phyloP scores from a whole-genome alignment of 345 rosid species.

The Syzygium oleosum region DNA sequence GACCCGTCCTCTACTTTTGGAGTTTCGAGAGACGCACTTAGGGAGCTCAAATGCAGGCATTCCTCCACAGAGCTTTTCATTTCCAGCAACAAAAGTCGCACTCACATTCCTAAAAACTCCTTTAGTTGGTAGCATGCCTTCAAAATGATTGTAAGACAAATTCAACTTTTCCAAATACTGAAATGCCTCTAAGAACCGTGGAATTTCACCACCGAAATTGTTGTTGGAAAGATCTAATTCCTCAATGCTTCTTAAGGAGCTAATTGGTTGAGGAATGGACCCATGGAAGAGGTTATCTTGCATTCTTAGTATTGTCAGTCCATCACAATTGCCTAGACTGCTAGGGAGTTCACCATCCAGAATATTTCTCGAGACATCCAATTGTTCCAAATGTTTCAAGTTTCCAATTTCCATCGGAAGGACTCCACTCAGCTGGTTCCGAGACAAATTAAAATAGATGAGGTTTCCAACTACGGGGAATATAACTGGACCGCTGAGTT shows the following conservation, averaged over 20 bases:
- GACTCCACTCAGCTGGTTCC: constrained; percentile 3
- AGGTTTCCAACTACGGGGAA: background rate
- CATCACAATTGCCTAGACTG: background rate
- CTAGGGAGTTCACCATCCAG: background rate
- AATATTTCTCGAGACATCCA: background rate
- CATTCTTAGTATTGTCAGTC: background rate
- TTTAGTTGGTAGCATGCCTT: background rate
- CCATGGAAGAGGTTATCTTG: background rate
- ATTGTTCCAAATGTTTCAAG: background rate
- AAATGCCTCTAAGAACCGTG: background rate
- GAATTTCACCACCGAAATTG: background rate
- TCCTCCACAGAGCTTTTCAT: background rate
- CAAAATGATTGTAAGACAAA: background rate
- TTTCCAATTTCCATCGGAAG: background rate
- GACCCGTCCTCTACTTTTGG: background rate
- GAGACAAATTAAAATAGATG: background rate
- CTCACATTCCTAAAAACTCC: background rate
- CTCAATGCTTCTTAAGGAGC: background rate
- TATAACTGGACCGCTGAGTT: background rate
- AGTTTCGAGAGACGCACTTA: background rate
- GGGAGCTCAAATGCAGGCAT: background rate
- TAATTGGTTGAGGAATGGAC: background rate
- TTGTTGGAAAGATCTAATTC: background rate
- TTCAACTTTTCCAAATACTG: background rate
- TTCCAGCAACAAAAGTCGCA: background rate